Evolutionary conservation across 495 filamentous ascomycete species (phyloP).

Genomic region (Hyaloscypha variabilis): DNA sequence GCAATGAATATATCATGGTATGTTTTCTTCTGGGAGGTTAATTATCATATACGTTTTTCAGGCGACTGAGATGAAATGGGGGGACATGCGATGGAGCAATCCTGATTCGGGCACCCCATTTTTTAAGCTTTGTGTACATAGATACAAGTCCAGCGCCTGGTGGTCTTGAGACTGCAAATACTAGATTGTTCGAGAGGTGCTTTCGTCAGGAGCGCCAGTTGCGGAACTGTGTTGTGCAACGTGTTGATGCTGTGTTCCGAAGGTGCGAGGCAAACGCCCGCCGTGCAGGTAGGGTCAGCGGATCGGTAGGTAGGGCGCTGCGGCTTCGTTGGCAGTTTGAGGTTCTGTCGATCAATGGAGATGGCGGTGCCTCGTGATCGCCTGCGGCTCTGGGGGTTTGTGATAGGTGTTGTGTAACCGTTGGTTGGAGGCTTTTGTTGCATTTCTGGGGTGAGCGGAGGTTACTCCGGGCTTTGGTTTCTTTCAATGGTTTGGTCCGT

Average conservation of each 20-base stretch:
- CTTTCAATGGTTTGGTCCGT: no score
- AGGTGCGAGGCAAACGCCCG: not conserved
- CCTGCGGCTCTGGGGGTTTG: not conserved
- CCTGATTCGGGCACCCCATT: not conserved
- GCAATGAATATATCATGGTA: not conserved
- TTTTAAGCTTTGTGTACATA: not conserved
- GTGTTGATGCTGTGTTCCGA: not conserved
- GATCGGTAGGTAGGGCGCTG: not conserved
- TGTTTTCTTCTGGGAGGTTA: not conserved
- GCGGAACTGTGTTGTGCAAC: not conserved
- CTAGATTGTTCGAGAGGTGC: not conserved
- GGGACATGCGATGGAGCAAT: not conserved
- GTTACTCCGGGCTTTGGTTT: no score
- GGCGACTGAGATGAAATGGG: not conserved
- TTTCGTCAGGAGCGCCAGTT: not conserved
- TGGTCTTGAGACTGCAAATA: not conserved
- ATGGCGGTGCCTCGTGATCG: not conserved
- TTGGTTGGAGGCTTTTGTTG: no score
- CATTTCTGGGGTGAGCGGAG: no score
- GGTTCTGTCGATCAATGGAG: not conserved
- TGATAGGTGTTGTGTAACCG: not conserved
- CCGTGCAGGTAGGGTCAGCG: not conserved
- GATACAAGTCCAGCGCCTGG: not conserved
- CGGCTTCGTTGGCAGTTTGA: not conserved
- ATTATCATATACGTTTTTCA: slow-evolving; percentile 1